Conservation (phyloP, 495 filamentous ascomycete species). For the Neurospora sp. region DNA sequence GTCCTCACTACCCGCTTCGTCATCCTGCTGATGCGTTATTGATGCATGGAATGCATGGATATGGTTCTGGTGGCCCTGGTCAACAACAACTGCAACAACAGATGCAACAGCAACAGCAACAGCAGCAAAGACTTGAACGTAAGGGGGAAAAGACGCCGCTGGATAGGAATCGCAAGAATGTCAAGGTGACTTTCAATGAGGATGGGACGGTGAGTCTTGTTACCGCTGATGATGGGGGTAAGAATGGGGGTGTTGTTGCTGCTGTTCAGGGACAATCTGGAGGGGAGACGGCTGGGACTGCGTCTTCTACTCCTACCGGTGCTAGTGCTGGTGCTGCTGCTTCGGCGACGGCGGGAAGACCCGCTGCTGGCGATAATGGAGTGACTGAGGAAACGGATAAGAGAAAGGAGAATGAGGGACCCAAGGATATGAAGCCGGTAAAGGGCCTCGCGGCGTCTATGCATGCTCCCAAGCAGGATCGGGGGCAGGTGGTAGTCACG, state of each 20-base stretch:
- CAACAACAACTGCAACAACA: background rate
- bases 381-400: background rate
- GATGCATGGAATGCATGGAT: background rate
- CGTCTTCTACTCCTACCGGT: background rate
- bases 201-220: background rate
- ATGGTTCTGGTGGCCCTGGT: background rate
- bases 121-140: background rate
- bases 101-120: background rate
- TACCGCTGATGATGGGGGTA: background rate
- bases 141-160: background rate
- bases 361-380: background rate
- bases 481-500: background rate
- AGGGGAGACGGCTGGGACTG: background rate
- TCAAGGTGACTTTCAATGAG: background rate
- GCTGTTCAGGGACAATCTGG: background rate
- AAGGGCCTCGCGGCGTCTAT: background rate
- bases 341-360: background rate
- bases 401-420: background rate
- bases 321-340: background rate
- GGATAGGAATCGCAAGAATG: background rate
- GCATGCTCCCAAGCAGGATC: background rate
- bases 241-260: background rate
- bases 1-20: background rate
- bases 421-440: background rate
- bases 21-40: background rate